phyloP scores from a whole-genome alignment of 164 flowering plant genomes.

The Pachysandra terminalis region DNA sequence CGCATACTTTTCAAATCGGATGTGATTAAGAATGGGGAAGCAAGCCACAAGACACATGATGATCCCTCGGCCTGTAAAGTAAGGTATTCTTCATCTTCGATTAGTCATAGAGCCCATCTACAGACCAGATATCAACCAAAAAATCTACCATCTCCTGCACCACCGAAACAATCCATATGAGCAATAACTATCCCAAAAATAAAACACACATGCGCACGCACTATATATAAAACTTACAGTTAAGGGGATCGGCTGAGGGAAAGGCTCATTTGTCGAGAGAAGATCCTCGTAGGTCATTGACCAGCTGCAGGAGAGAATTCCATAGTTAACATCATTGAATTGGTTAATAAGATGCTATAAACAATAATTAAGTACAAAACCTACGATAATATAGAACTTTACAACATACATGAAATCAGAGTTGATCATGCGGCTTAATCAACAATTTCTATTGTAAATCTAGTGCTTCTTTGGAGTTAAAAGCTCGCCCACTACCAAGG shows the following conservation, averaged over 20 bases:
- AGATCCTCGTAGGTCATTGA: conserved; percentile 61
- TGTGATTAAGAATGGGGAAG: no score
- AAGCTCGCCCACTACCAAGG: no score
- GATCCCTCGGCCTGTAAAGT: no score
- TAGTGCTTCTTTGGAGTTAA: no score
- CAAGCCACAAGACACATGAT: no score
- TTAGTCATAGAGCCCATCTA: conserved; percentile 54
- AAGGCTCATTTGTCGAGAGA: conserved; percentile 50
- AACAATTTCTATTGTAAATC: no score
- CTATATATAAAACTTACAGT: conserved; percentile 31
- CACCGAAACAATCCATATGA: conserved; percentile 5
- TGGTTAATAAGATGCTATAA: background rate
- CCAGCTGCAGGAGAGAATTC: conserved; percentile 48
- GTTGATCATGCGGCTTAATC: no score
- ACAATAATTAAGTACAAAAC: background rate
- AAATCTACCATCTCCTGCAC: conserved; percentile 78
- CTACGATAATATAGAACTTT: no score
- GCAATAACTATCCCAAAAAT: background rate
- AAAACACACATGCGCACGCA: background rate
- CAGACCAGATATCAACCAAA: conserved; percentile 67
- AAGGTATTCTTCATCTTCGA: no score
- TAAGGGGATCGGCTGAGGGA: conserved; percentile 51
- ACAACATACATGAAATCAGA: no score
- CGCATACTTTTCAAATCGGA: no score
- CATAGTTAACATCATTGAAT: background rate